Evolutionary conservation across 225 moss, liverwort and hornwort species (phyloP), one percentile per base, ranked within the genome.

Genomic region (Physcomitrellopsis africana): DNA sequence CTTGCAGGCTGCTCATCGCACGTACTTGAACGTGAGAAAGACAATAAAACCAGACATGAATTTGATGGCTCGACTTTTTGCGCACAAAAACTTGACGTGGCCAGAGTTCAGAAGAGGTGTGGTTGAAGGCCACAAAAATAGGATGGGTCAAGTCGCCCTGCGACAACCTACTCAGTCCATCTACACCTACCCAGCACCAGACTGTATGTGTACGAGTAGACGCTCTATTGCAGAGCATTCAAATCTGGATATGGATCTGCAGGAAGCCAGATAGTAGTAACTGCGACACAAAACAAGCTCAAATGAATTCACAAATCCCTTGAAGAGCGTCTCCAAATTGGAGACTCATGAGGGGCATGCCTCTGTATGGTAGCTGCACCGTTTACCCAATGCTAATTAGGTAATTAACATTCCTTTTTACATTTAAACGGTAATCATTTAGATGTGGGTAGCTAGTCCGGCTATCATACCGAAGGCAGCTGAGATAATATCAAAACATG

Each of bases 131-230:
- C 95, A 95, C 82, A 77, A 68, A 53, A 79, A 76, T 61, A 86
- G 95, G 79, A 86, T 93, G 85, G 97, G 95, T 47, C 97, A 99
- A 83, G 81, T 95, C 76, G 85, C 59, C 9, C 65, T 87, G 58
- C 83, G 95, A 61, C 91, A 88, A 69, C 73, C 85, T 3, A 69
- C 72, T 61, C 89, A 95, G 82, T 95, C 97, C 8, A 93, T 99
- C 41, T 99, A 93, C 77, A 90, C 94, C 3, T 94, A 99, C 84
- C 94, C 97, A 37, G 93, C 94, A 55, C 93, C 94, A 24, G 97
- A 99, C 73, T 99, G 97, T 84, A 93, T 99, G 94, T 99, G 94
- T 53, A 84, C 80, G 42, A 16, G 73, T 68, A 80, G 82, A 48
- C 84, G 78, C 52, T 81, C 81, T 15, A 75, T 81, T 56, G 53